Percentiles rank a stretch among this genome's conserved stretches.
Evolutionary conservation across 768 basidiomycete genomes (phyloP).

Genomic region (Termitomyces sp.): DNA sequence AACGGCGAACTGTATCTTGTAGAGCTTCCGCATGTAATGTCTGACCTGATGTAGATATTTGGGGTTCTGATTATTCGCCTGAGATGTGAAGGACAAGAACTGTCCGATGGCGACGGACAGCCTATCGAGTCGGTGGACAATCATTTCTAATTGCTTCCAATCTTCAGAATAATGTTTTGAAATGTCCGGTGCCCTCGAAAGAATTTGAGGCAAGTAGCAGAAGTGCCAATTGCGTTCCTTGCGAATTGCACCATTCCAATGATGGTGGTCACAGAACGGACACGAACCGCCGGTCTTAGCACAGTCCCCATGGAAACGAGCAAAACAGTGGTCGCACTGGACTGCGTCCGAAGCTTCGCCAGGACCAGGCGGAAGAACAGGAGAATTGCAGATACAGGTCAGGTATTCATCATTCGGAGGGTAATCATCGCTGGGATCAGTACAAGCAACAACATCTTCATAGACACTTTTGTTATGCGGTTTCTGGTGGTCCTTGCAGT

Average conservation of each 20-base stretch:
- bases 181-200: conserved; percentile 70
- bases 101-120: conserved; percentile 71
- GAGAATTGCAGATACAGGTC: conserved; percentile 74
- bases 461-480: conserved; percentile 61
- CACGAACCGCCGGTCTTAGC: conserved; percentile 88
- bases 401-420: conserved; percentile 78
- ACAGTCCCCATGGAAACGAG: conserved; percentile 80
- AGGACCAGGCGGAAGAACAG: conserved; percentile 76
- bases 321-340: conserved; percentile 86
- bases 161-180: conserved; percentile 74
- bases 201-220: conserved; percentile 68
- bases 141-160: conserved; percentile 74
- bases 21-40: conserved; percentile 88
- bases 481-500: conserved; percentile 57
- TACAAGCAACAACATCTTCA: conserved; percentile 70
- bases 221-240: conserved; percentile 84
- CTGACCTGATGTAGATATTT: conserved; percentile 80
- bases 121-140: conserved; percentile 76
- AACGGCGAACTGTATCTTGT: conserved; percentile 85
- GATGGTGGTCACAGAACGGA: conserved; percentile 87
- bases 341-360: conserved; percentile 77
- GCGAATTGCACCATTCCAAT: conserved; percentile 83
- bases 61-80: conserved; percentile 62
- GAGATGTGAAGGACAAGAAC: conserved; percentile 69
- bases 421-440: conserved; percentile 71